Base-by-base conservation (phyloP, 2,329 filamentous ascomycete genomes). In the Neofusicoccum laricinum region DNA sequence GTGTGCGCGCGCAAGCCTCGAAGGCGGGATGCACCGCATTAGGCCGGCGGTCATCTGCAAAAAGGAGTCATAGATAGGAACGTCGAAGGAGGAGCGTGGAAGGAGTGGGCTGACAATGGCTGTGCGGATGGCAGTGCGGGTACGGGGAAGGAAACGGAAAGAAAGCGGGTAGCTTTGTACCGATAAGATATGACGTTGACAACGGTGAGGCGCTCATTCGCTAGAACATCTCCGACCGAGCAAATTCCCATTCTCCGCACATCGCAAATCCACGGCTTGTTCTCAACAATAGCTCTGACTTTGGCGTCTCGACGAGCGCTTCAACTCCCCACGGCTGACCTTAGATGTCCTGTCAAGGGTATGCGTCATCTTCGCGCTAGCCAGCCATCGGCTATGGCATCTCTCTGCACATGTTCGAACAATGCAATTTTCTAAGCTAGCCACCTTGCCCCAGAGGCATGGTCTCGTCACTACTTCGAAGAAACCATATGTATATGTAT, bases 21-120 rank as follows among this genome's bases (percentile, higher is more conserved):
- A 65, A 72, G 68, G 68, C 76, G 75, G 72, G 73, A 78, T 70
- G 76, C 77, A 77, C 74, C 79, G 79, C 79, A 81, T 80, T 73
- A 77, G 76, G 75, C 77, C 73, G 72, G 70, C 73, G 74, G 76
- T 78, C 76, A 78, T 78, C 69, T 73, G 72, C 72, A 71, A 57
- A 66, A 50, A 32, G 32, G 41, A 51, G 34, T 61, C 63, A 64
- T 64, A 50, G 41, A 57, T 30, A 17, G 25, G 38, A 14, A n/a
- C 5, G 32, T 25, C 11, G 36, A 14, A 25, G n/a, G 63, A 51
- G 55, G 63, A 51, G 43, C 38, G 63, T 32, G 34, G 34, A n/a
- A 36, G 21, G 49, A 51, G 36, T 38, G 36, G 36, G 14, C 36
- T 38, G 36, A 38, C 36, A 38, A 38, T 30, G 25, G 25, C 25